phyloP scores from a whole-genome alignment of 148 eudicot genomes.

The Rhododendron griersonianum region DNA sequence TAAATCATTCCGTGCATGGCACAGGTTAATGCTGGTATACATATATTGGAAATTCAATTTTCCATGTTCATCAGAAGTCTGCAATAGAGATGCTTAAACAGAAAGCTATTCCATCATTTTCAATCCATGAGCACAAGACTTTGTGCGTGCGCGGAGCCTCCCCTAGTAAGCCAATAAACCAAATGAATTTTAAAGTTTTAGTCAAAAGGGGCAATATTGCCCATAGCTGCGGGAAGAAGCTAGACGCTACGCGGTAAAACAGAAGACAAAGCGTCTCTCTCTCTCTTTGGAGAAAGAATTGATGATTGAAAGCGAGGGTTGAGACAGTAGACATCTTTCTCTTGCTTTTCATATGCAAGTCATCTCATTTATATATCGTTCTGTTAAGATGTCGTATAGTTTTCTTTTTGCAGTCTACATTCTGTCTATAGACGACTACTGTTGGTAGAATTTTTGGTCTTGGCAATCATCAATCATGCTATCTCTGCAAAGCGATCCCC shows the following conservation, averaged over 20 bases:
- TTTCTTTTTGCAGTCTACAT: background rate
- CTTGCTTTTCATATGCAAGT: background rate
- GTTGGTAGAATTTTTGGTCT: background rate
- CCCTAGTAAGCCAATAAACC: background rate
- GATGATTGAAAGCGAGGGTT: background rate
- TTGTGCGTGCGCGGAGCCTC: background rate
- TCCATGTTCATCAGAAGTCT: background rate
- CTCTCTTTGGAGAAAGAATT: background rate
- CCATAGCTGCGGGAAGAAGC: background rate
- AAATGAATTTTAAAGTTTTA: background rate
- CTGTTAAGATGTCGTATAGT: background rate
- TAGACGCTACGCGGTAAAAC: background rate
- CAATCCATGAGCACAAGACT: background rate
- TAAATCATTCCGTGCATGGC: no score
- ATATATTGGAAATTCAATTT: background rate
- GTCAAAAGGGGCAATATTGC: background rate
- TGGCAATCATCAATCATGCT: constrained; percentile 32
- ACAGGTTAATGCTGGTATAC: background rate
- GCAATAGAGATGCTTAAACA: background rate
- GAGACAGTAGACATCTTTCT: background rate
- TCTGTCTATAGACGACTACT: no score
- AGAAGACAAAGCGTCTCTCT: background rate
- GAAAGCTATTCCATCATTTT: background rate
- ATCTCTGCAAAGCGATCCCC: constrained; percentile 59
- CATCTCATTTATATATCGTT: background rate